phyloP scores from a whole-genome alignment of 768 basidiomycete genomes.

The Boletus reticuloceps region DNA sequence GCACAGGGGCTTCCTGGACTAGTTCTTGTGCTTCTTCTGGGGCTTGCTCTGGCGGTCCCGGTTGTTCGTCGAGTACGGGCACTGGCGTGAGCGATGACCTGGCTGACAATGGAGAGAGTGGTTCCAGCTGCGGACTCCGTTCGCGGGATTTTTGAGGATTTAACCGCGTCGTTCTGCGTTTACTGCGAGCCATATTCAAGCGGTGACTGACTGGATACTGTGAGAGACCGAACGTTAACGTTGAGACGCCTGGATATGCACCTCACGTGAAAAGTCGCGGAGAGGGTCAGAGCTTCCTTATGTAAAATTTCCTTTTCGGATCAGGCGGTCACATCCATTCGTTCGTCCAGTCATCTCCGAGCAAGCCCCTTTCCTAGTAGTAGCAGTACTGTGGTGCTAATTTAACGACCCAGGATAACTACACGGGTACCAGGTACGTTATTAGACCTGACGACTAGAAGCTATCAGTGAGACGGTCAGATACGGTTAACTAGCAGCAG shows the following conservation, averaged over 20 bases:
- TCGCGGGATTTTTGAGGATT: conserved; percentile 37
- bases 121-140: conserved; percentile 29
- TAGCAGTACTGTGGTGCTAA: no score
- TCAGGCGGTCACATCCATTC: no score
- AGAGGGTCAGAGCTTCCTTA: conserved; percentile 14
- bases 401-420: no score
- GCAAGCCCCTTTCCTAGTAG: no score
- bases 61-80: conserved; percentile 18
- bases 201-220: conserved; percentile 6
- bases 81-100: conserved; percentile 30
- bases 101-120: conserved; percentile 30
- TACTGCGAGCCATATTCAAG: conserved; percentile 41
- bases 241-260: conserved; percentile 5
- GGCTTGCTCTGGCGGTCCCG: conserved; percentile 12
- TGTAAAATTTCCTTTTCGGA: conserved; percentile 24
- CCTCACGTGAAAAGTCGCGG: conserved; percentile 11
- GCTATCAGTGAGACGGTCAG: no score
- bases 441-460: no score
- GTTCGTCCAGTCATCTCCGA: no score
- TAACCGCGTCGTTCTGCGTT: conserved; percentile 42
- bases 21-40: conserved; percentile 14
- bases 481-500: no score
- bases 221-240: background rate
- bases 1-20: conserved; percentile 10
- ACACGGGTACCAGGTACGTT: no score